These are phyloP conservation scores for Pleurotus tuber-regium DNA, from an alignment of 768 basidiomycete species.

Conservation along the genomic window DNA sequence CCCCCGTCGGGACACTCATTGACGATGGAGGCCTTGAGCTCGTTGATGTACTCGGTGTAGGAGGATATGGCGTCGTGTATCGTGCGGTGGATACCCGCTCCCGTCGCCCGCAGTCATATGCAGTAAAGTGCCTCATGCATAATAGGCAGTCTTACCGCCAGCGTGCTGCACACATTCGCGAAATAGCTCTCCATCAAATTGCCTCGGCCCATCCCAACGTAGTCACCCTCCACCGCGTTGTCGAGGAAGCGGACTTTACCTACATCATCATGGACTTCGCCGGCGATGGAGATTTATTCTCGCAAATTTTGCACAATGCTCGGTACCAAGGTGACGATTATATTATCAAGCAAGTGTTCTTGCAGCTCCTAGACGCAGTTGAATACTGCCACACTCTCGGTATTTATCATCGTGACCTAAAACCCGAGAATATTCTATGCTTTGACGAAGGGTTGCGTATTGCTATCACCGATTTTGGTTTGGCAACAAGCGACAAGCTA, in stretches of 20 bases:
- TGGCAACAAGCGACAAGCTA: constrained; percentile 83
- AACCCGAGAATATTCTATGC: constrained; percentile 95
- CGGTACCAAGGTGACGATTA: constrained; percentile 82
- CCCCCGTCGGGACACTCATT: constrained; percentile 74
- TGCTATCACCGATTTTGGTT: constrained; percentile 92
- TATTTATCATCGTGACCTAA: constrained; percentile 95
- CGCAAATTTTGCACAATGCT: constrained; percentile 77
- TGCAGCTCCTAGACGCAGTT: constrained; percentile 92
- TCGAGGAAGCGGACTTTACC: constrained; percentile 78
- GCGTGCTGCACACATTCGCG: constrained; percentile 79
- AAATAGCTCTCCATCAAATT: constrained; percentile 79
- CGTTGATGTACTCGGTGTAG: constrained; percentile 83
- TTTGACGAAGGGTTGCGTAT: constrained; percentile 74
- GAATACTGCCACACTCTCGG: constrained; percentile 89
- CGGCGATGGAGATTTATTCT: constrained; percentile 87
- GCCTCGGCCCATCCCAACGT: constrained; percentile 77
- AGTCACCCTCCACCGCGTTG: constrained; percentile 84
- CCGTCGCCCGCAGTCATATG: constrained; percentile 57
- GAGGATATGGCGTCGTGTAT: constrained; percentile 95
- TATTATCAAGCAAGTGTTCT: constrained; percentile 86
- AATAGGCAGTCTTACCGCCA: constrained; percentile 50
- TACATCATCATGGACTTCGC: constrained; percentile 96
- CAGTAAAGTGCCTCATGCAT: constrained; percentile 88
- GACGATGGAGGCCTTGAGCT: constrained; percentile 82
- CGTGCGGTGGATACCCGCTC: constrained; percentile 68